phyloP scores from a whole-genome alignment of 345 rosid genomes.

The Kernera saxatilis region DNA sequence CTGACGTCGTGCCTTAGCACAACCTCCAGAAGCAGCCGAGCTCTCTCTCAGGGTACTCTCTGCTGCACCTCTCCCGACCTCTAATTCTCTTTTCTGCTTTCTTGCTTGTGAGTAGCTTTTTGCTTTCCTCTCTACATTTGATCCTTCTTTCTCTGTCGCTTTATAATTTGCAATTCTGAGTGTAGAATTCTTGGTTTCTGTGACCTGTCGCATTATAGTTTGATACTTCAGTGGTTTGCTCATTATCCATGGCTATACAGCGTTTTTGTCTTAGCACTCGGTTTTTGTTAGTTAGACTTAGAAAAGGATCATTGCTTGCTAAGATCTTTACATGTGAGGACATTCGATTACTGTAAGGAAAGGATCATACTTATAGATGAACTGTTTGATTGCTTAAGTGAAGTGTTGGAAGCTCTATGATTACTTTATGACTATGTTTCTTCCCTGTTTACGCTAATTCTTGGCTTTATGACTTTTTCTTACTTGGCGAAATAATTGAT shows the following conservation, averaged over 20 bases:
- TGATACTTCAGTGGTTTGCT: background rate
- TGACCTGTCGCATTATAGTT: background rate
- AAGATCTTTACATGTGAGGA: background rate
- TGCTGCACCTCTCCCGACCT: conserved; percentile 98
- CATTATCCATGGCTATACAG: background rate
- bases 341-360: background rate
- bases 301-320: background rate
- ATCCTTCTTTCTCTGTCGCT: background rate
- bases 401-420: background rate
- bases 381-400: background rate
- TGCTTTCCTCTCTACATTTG: background rate
- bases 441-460: background rate
- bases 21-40: conserved; percentile 73
- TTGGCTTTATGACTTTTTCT: background rate
- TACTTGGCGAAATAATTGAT: background rate
- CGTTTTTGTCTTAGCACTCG: background rate
- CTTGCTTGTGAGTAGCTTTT: conserved; percentile 54
- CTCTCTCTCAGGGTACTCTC: conserved; percentile 98
- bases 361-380: background rate
- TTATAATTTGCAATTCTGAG: background rate
- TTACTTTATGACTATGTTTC: background rate
- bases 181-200: background rate
- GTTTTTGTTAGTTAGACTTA: background rate
- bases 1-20: conserved; percentile 90
- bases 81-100: conserved; percentile 53